A percentile compares a stretch with the other conserved stretches of the same genome.
phyloP scores from a whole-genome alignment of 352 stramenopile genomes.

The Blastocystis sp. region DNA sequence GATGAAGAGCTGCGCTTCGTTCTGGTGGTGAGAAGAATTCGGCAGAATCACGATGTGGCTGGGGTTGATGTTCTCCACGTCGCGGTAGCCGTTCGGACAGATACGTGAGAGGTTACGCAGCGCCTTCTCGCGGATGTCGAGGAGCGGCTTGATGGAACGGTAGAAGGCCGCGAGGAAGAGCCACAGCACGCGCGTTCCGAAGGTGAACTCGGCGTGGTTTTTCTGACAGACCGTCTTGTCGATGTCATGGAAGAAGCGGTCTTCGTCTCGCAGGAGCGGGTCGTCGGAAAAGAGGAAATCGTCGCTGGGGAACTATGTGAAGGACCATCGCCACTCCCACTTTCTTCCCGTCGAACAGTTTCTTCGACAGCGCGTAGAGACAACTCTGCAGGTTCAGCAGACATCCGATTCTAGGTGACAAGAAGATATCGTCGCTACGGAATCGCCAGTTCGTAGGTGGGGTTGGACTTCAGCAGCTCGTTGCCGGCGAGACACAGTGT shows the following conservation, averaged over 20 bases:
- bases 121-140: not conserved
- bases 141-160: not conserved
- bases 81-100: not conserved
- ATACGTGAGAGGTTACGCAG: conserved; percentile 1
- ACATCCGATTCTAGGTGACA: not conserved
- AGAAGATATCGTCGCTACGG: not conserved
- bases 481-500: not conserved
- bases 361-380: not conserved
- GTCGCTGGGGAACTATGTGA: not conserved
- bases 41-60: not conserved
- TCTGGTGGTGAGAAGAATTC: not conserved
- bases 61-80: not conserved
- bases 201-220: not conserved
- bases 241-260: conserved; percentile 8
- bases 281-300: not conserved
- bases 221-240: not conserved
- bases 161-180: not conserved
- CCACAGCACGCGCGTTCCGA: not conserved
- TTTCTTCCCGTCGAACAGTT: not conserved
- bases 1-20: not conserved
- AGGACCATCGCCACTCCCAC: not conserved
- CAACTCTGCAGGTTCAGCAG: not conserved
- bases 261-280: not conserved
- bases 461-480: conserved; percentile 14
- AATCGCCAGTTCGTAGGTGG: not conserved